Conservation (phyloP, 2,329 filamentous ascomycete genomes). For the Penicillium sp. region DNA sequence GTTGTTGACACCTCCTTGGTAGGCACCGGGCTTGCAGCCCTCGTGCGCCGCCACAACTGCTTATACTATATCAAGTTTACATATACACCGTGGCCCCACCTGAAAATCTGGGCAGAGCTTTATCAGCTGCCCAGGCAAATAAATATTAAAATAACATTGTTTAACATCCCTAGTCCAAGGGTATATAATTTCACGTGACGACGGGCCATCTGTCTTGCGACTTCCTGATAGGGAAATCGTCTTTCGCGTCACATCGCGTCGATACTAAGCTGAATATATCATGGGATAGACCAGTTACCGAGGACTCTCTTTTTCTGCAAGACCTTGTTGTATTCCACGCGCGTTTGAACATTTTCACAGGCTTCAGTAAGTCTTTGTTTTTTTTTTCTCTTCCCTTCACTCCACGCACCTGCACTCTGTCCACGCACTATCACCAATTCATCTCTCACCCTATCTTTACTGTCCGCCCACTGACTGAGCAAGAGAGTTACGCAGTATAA, state of each 20-base stretch:
- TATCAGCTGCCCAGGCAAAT: too few relatives aligned
- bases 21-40: too few relatives aligned
- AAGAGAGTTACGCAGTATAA: not conserved
- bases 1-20: too few relatives aligned
- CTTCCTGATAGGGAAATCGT: not conserved
- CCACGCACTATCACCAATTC: not conserved
- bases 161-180: not conserved
- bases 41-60: too few relatives aligned
- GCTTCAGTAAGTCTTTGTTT: not conserved
- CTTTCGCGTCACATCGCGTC: not conserved
- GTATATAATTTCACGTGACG: not conserved
- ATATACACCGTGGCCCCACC: too few relatives aligned
- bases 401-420: not conserved
- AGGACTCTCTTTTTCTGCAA: too few relatives aligned
- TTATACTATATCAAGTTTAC: too few relatives aligned
- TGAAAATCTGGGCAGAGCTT: too few relatives aligned
- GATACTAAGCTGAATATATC: too few relatives aligned
- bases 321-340: too few relatives aligned
- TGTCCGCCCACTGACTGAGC: too few relatives aligned
- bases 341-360: not conserved
- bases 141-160: not conserved
- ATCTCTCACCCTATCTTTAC: not conserved
- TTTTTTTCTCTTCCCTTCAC: not conserved
- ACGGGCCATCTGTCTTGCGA: not conserved
- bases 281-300: too few relatives aligned